These are phyloP conservation scores for Agrocybe pediades DNA, from an alignment of 768 basidiomycete genomes.

Conservation along the genomic window DNA sequence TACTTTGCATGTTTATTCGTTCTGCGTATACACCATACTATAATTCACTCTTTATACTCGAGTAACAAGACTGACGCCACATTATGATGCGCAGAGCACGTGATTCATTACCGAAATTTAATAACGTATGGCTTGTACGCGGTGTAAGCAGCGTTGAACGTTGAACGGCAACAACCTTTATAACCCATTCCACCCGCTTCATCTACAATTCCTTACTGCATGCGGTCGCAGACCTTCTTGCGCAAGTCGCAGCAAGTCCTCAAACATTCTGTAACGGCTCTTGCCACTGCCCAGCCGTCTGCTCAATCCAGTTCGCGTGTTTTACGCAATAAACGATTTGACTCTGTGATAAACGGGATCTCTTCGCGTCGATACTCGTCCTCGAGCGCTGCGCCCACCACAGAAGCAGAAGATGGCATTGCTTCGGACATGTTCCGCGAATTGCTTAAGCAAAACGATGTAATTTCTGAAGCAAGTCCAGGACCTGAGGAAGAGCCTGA, in stretches of 20 bases:
- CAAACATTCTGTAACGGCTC: constrained; percentile 22
- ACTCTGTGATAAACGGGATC: constrained; percentile 4
- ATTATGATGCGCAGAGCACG: neutral
- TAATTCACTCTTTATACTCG: neutral
- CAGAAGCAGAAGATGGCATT: constrained; percentile 14
- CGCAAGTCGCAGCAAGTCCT: constrained; percentile 41
- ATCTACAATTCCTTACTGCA: constrained; percentile 18
- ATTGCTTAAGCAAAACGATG: neutral
- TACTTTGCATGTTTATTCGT: constrained; percentile 5
- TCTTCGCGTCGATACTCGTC: constrained; percentile 14
- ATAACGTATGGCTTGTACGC: neutral
- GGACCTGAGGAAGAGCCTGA: constrained; percentile 46
- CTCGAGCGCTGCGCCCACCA: constrained; percentile 11
- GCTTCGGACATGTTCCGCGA: constrained; percentile 1
- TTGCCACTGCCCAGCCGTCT: constrained; percentile 14
- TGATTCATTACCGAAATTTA: neutral
- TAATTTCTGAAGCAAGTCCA: constrained; percentile 15
- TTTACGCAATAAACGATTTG: constrained; percentile 14
- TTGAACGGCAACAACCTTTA: neutral
- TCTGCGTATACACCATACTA: neutral
- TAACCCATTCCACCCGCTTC: neutral
- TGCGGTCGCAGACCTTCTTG: constrained; percentile 41
- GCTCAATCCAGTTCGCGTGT: constrained; percentile 16
- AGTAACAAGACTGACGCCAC: neutral
- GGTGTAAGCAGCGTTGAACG: neutral